Evolutionary conservation across 2,329 filamentous ascomycete species (phyloP).

Genomic region (Penicillium olsonii): DNA sequence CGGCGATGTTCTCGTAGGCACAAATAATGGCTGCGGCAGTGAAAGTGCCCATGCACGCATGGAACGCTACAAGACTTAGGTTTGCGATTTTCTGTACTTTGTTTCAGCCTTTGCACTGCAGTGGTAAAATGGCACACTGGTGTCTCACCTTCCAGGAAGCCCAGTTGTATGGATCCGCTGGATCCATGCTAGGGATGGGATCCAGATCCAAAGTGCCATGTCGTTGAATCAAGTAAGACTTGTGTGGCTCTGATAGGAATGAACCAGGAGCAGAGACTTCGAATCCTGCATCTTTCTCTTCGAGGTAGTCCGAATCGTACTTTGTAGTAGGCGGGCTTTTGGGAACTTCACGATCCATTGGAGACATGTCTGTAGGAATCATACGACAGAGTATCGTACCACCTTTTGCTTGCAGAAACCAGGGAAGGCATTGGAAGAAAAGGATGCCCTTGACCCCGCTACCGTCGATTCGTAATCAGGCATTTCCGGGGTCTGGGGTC

Average conservation of each 20-base stretch:
- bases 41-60: conserved; percentile 60
- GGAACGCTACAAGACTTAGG: conserved; percentile 57
- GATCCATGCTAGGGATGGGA: conserved; percentile 51
- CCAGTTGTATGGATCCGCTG: conserved; percentile 60
- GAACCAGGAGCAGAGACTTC: conserved; percentile 3
- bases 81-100: conserved; percentile 51
- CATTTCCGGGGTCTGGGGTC: conserved; percentile 5
- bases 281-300: conserved; percentile 17
- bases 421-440: conserved; percentile 2
- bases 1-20: conserved; percentile 55
- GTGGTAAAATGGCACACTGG: background rate
- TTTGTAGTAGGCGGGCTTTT: conserved; percentile 5
- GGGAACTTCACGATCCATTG: background rate
- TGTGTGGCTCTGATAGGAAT: conserved; percentile 27
- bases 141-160: conserved; percentile 48
- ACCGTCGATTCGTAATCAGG: background rate
- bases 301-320: conserved; percentile 13
- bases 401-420: background rate
- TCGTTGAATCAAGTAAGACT: conserved; percentile 52
- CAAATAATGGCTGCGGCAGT: conserved; percentile 57
- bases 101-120: conserved; percentile 12
- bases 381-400: background rate
- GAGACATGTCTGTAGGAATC: conserved; percentile 6
- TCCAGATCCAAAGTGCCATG: conserved; percentile 58
- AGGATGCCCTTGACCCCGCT: conserved; percentile 8